Percentiles rank a stretch among this genome's conserved stretches.
Evolutionary conservation across 2,329 filamentous ascomycete species (phyloP).

Genomic region (Leptographium radiaticola): DNA sequence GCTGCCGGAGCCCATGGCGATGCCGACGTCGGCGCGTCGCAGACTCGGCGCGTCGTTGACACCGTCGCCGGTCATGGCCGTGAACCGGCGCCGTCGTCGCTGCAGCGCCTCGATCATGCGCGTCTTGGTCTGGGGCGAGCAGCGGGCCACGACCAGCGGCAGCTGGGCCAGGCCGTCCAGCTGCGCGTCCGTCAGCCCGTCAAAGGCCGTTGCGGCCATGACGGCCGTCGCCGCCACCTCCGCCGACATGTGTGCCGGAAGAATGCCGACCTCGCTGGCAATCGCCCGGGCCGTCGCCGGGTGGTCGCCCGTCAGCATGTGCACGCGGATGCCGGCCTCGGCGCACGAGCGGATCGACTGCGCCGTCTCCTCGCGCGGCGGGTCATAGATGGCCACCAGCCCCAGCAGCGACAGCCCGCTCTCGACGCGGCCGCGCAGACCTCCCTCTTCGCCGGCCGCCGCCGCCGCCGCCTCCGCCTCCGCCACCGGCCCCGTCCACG

Average conservation of each 20-base stretch:
- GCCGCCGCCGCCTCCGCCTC: constrained; percentile 22
- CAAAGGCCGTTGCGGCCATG: constrained; percentile 66
- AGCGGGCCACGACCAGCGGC: constrained; percentile 71
- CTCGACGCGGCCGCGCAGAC: constrained; percentile 51
- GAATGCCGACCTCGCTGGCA: constrained; percentile 65
- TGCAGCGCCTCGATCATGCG: constrained; percentile 84
- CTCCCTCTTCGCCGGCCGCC: constrained; percentile 7
- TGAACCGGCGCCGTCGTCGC: constrained; percentile 60
- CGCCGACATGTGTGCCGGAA: constrained; percentile 51
- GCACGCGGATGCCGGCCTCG: constrained; percentile 61
- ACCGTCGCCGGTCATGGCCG: constrained; percentile 80
- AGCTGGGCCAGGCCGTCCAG: constrained; percentile 65
- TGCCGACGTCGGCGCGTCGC: constrained; percentile 71
- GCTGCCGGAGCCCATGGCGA: constrained; percentile 80
- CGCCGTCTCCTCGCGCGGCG: constrained; percentile 69
- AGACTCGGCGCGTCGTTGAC: constrained; percentile 79
- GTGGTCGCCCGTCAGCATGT: constrained; percentile 79
- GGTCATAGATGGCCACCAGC: constrained; percentile 78
- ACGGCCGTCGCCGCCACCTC: constrained; percentile 56
- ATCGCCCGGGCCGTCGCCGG: constrained; percentile 68
- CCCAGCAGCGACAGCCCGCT: constrained; percentile 59
- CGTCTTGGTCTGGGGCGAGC: constrained; percentile 75
- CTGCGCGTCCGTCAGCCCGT: constrained; percentile 60
- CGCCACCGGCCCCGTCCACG: neutral
- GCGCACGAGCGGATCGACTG: constrained; percentile 57